Conservation (phyloP, 331 rosid species). For the Malus hybrid region DNA sequence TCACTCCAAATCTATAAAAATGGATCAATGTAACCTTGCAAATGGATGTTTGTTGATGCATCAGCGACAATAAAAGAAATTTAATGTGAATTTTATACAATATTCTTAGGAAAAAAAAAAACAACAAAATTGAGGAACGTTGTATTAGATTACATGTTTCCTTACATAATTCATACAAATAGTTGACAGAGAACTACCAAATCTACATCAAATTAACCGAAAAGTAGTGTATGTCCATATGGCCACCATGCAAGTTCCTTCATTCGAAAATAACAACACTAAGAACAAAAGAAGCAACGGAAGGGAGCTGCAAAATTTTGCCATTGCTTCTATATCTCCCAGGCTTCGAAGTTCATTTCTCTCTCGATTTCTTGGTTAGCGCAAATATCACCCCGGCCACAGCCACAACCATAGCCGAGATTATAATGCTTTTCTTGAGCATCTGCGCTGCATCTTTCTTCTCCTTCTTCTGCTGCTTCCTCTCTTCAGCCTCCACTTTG, state of each 20-base stretch:
- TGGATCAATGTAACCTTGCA: too few relatives aligned
- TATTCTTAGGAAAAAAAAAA: too few relatives aligned
- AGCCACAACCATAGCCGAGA: slow-evolving; percentile 48
- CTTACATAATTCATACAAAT: too few relatives aligned
- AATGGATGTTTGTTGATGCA: too few relatives aligned
- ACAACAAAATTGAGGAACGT: too few relatives aligned
- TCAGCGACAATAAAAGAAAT: too few relatives aligned
- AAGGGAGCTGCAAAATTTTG: slow-evolving; percentile 2
- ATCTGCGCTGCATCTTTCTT: slow-evolving; percentile 32
- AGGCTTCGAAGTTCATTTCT: slow-evolving; percentile 22
- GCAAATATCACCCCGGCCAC: slow-evolving; percentile 44
- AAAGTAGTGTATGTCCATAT: background rate
- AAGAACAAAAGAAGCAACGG: background rate
- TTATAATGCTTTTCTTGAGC: slow-evolving; percentile 42
- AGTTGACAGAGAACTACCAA: background rate
- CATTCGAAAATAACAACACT: background rate
- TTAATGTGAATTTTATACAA: too few relatives aligned
- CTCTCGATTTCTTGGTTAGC: slow-evolving; percentile 46
- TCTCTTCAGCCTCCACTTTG: slow-evolving; percentile 26
- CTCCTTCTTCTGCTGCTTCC: slow-evolving; percentile 15
- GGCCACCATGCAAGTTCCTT: background rate
- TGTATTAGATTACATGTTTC: too few relatives aligned
- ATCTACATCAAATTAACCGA: background rate
- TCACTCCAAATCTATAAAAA: too few relatives aligned
- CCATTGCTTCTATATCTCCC: background rate